Evolutionary conservation across 257 asterid species (phyloP).

Genomic region (Capsicum rhomboideum): DNA sequence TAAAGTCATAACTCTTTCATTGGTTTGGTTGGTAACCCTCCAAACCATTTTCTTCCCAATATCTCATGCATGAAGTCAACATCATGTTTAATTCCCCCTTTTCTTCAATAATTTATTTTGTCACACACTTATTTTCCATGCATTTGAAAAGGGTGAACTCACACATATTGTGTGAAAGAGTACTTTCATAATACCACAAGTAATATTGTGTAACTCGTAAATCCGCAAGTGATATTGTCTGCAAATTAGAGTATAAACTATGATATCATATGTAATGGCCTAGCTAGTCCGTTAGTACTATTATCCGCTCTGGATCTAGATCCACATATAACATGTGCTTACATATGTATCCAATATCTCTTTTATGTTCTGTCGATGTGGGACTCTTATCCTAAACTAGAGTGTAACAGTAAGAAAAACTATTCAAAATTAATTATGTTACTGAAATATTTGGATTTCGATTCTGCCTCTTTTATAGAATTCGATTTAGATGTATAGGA

Average conservation of each 20-base stretch:
- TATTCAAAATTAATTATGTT: not conserved
- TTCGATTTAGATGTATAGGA: not conserved
- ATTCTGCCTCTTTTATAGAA: not conserved
- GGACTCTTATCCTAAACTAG: too few species aligned
- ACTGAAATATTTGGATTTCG: not conserved
- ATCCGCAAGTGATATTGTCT: too few species aligned
- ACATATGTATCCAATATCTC: not conserved
- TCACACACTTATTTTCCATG: not conserved
- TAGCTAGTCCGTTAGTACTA: too few species aligned
- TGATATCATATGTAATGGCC: too few species aligned
- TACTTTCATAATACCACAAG: not conserved
- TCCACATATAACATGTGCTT: too few species aligned
- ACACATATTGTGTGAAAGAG: not conserved
- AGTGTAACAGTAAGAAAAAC: too few species aligned
- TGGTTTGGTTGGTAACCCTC: slow-evolving; percentile 26
- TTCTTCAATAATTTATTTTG: not conserved
- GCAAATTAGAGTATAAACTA: too few species aligned
- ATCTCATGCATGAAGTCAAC: not conserved
- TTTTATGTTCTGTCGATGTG: too few species aligned
- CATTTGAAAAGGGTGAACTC: not conserved
- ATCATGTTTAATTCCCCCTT: not conserved
- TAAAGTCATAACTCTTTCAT: not conserved
- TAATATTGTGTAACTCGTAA: too few species aligned
- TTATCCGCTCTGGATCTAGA: too few species aligned
- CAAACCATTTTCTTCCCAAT: not conserved